Percentiles rank a stretch among this genome's conserved stretches.
Evolutionary conservation across 2,329 filamentous ascomycete species (phyloP).

Genomic region (Pezicula rhizophila): DNA sequence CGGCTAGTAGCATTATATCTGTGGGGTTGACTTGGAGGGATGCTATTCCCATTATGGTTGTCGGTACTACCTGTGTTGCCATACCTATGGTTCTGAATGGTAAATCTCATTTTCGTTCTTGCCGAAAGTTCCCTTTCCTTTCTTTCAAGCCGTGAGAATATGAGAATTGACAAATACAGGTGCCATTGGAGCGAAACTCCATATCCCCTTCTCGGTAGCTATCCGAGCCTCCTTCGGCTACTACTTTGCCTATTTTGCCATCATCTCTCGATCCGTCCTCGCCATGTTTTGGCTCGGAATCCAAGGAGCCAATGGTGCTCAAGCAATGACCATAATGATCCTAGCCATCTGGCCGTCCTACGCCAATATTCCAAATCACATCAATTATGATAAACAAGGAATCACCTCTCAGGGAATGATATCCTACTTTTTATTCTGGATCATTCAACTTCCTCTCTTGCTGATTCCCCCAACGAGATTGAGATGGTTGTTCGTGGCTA

Average conservation of each 20-base stretch:
- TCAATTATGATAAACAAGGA: constrained; percentile 41
- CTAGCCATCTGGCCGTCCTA: constrained; percentile 49
- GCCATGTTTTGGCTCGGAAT: constrained; percentile 58
- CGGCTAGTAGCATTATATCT: constrained; percentile 40
- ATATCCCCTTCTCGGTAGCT: constrained; percentile 41
- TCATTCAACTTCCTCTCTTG: constrained; percentile 33
- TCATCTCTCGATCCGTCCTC: constrained; percentile 36
- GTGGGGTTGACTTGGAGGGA: constrained; percentile 50
- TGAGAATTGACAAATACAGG: constrained; percentile 7
- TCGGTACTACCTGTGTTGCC: constrained; percentile 56
- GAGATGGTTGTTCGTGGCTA: constrained; percentile 45
- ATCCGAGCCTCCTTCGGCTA: constrained; percentile 40
- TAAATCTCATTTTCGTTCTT: no score
- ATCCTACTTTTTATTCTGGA: constrained; percentile 43
- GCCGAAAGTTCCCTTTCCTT: no score
- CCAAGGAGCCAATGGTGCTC: constrained; percentile 57
- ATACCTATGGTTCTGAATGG: constrained; percentile 44
- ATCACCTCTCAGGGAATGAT: constrained; percentile 52
- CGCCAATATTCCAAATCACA: constrained; percentile 42
- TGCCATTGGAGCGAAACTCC: constrained; percentile 39
- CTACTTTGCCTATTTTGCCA: constrained; percentile 34
- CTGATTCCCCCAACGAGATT: constrained; percentile 44
- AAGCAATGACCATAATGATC: constrained; percentile 38
- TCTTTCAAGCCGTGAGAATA: no score
- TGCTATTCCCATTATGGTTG: constrained; percentile 45